Percentiles rank a stretch among this genome's conserved stretches.
These are phyloP conservation scores for Linnemannia zychae DNA, from an alignment of 192 early-diverging fungal species.

Conservation along the genomic window DNA sequence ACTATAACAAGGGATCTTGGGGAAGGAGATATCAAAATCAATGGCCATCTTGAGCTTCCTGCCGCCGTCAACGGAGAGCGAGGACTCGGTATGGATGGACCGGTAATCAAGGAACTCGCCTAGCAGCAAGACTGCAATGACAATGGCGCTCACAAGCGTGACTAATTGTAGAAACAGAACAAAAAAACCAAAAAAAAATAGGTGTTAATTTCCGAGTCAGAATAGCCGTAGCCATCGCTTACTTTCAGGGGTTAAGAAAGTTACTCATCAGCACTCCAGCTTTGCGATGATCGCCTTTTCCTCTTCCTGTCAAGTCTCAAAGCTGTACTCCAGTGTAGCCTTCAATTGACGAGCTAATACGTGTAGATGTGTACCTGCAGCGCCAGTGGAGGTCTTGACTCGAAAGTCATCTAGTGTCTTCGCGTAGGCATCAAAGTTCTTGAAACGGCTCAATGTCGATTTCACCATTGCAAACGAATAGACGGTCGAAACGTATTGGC, in stretches of 20 bases:
- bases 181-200: constrained; percentile 9
- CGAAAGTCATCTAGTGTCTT: constrained; percentile 97
- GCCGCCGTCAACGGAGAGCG: constrained; percentile 85
- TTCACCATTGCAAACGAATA: constrained; percentile 53
- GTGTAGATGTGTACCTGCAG: constrained; percentile 46
- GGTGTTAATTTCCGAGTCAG: too few relatives aligned
- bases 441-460: constrained; percentile 67
- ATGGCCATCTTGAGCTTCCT: constrained; percentile 92
- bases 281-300: too few relatives aligned
- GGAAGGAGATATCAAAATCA: constrained; percentile 92
- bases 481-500: background rate
- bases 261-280: too few relatives aligned
- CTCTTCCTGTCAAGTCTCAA: too few relatives aligned
- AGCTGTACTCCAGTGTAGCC: too few relatives aligned
- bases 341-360: constrained; percentile 25
- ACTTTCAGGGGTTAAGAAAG: too few relatives aligned
- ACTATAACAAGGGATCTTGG: constrained; percentile 91
- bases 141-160: constrained; percentile 78
- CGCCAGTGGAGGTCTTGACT: constrained; percentile 56
- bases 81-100: constrained; percentile 74
- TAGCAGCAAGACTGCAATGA: constrained; percentile 83
- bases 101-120: constrained; percentile 89
- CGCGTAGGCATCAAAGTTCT: constrained; percentile 89
- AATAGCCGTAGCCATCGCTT: too few relatives aligned
- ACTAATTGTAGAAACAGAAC: constrained; percentile 60